Percentiles rank a stretch among this genome's conserved stretches.
Conservation (phyloP, 2,329 filamentous ascomycete species). For the Tolypocladium tundrense region DNA sequence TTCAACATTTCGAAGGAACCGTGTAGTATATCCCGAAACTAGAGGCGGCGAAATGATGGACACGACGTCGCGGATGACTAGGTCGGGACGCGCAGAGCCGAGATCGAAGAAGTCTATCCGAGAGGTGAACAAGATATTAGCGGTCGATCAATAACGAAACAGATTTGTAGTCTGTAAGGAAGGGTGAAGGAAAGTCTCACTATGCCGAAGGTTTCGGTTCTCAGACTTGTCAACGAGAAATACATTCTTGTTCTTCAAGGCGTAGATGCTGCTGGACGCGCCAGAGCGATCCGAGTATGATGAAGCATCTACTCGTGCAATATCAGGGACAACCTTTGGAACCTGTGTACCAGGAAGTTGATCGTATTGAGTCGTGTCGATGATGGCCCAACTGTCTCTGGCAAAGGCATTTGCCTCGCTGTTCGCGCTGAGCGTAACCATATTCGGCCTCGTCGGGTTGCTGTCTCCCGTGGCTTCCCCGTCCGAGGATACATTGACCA, state of each 20-base stretch:
- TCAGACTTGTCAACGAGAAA: constrained; percentile 3
- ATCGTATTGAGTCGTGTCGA: constrained; percentile 5
- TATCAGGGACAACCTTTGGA: neutral
- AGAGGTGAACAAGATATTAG: neutral
- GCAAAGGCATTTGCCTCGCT: neutral
- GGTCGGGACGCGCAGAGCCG: constrained; percentile 3
- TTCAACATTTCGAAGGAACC: neutral
- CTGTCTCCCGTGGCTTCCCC: neutral
- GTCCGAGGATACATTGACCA: neutral
- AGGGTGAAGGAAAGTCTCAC: neutral
- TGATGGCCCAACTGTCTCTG: constrained; percentile 3
- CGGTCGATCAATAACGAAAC: too few species aligned
- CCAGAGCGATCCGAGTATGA: neutral
- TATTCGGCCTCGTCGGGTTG: neutral
- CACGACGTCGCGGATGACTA: constrained; percentile 1
- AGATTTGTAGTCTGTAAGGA: too few species aligned
- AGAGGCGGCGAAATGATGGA: neutral
- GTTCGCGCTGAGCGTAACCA: neutral
- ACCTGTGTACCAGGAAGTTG: constrained; percentile 2
- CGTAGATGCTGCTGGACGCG: neutral
- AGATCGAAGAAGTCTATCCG: constrained; percentile 4
- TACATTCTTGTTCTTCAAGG: constrained; percentile 3
- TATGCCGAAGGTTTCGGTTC: constrained; percentile 4
- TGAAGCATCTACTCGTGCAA: neutral
- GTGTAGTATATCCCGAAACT: neutral